Evolutionary conservation across 306 rosid genomes (phyloP), one percentile per base, ranked within the genome.

Genomic region (Cicer yamashitae): DNA sequence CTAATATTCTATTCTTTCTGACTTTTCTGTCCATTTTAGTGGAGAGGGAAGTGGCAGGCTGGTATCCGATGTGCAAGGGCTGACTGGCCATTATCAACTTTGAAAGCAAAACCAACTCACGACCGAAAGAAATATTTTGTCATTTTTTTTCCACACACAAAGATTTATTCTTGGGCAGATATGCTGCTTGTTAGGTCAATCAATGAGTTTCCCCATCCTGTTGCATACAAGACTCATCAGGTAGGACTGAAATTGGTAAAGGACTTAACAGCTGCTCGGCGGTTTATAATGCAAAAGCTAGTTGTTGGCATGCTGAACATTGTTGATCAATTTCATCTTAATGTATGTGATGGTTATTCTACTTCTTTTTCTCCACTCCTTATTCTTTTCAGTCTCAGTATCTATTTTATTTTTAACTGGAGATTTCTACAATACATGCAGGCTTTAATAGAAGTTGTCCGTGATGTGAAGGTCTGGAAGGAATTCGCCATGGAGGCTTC

Each of bases 1-100:
- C 79, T 86, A 59, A 83, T 68, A 54, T 79, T 50, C n/a, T 76
- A 75, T 77, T 60, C 40, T 62, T 63, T 82, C 52, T 53, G 47
- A 40, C 37, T 81, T 67, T 44, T 60, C 46, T 77, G 41, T 82
- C 82, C 71, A 50, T 63, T 83, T 84, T 83, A 96, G 99, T 89
- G 99, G 96, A 89, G 99, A 81, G 99, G 99, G 73, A 96, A 89
- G 86, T 92, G 99, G 99, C 92, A 90, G 86, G 93, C 97, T 59
- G 98, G 99, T 76, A 90, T 96, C 77, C 86, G 97, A 83, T 96
- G 99, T 73, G 87, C 92, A 20, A 88, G 93, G 84, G 98, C 96
- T 63, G 99, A 96, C 83, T 92, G 97, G 96, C 99, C 99, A 0
- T 84, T 96, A 77, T 86, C 98, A 40, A 90, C 97, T 82, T 81